A percentile compares a stretch with the other conserved stretches of the same genome.
These are phyloP conservation scores for Apiotrichum sp. DNA, from an alignment of 1,284 basidiomycete species.

Conservation along the genomic window DNA sequence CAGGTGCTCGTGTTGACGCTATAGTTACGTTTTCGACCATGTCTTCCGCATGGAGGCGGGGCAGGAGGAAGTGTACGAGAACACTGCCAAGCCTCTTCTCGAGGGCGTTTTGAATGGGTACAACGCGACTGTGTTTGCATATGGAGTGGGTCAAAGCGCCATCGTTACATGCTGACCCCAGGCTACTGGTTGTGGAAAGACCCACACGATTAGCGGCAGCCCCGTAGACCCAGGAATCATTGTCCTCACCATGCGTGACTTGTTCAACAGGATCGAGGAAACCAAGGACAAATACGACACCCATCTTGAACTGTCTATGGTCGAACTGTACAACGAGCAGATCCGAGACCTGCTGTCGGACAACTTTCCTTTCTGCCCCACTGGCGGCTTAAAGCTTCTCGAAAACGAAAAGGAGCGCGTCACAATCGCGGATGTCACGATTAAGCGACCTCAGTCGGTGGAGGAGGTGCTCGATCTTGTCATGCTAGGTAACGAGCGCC, in stretches of 20 bases:
- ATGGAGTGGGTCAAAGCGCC: constrained; percentile 65
- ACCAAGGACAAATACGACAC: constrained; percentile 71
- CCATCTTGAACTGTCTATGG: constrained; percentile 83
- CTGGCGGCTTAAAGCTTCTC: constrained; percentile 81
- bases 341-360: constrained; percentile 90
- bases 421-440: constrained; percentile 76
- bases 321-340: constrained; percentile 97
- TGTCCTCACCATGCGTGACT: constrained; percentile 91
- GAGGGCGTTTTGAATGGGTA: constrained; percentile 82
- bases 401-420: constrained; percentile 76
- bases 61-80: constrained; percentile 79
- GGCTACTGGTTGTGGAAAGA: constrained; percentile 98
- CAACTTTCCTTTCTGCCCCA: constrained; percentile 53
- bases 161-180: constrained; percentile 37
- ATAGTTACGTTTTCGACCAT: constrained; percentile 85
- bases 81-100: constrained; percentile 75
- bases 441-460: constrained; percentile 68
- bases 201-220: constrained; percentile 91
- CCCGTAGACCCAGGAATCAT: constrained; percentile 82
- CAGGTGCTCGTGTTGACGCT: constrained; percentile 4
- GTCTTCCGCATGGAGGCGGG: constrained; percentile 73
- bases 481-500: constrained; percentile 71
- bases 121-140: constrained; percentile 94
- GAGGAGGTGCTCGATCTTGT: constrained; percentile 92
- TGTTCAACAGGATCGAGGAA: constrained; percentile 83